Base-by-base conservation (phyloP, 371 early-diverging fungal species). In the Fennellomyces sp. region DNA sequence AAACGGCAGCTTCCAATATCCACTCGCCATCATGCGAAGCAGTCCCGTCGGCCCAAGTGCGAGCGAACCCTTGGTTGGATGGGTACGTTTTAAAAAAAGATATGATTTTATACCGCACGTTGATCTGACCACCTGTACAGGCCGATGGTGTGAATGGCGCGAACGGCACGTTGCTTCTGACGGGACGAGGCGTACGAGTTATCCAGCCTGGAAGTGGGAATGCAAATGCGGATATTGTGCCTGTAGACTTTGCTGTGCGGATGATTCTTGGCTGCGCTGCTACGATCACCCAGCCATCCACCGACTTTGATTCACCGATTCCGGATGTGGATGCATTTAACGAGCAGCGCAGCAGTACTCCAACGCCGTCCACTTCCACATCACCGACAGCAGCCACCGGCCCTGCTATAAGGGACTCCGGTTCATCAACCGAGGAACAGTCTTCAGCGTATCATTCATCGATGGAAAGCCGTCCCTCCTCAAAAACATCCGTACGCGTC, bases 121-220 rank as follows among this genome's bases (percentile, higher is more conserved):
- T 13, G 8, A 38, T 45, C 11, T 42, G 48, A 15, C n/a, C n/a
- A n/a, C n/a, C n/a, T n/a, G n/a, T 15, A 12, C 58, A 78, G 78
- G 78, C 78, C 12, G 87, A 87, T 59, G 83, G 85, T n/a, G 80
- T 80, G 6, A 81, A 81, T 27, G 85, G 83, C 15, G 72, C 81
- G 5, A 84, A 84, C 42, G 79, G 79, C 8, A 57, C 65, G 15
- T 64, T 75, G 31, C 58, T 72, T 11, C 62, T 76, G 7, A 69
- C 68, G n/a, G 78, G 81, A 11, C 70, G 66, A 30, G 81, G 81
- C 11, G 59, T 58, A 19, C 64, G 62, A 50, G 62, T 61, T 3
- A 75, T 82, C 52, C 74, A 71, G 41, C 36, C 77, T 60, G 69
- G 56, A 31, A 36, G 68, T 35, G 70, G 75, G 28, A 63, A 80